Evolutionary conservation across 257 asterid species (phyloP), one percentile per base, ranked within the genome.

Genomic region (Salvia rosmarinus): DNA sequence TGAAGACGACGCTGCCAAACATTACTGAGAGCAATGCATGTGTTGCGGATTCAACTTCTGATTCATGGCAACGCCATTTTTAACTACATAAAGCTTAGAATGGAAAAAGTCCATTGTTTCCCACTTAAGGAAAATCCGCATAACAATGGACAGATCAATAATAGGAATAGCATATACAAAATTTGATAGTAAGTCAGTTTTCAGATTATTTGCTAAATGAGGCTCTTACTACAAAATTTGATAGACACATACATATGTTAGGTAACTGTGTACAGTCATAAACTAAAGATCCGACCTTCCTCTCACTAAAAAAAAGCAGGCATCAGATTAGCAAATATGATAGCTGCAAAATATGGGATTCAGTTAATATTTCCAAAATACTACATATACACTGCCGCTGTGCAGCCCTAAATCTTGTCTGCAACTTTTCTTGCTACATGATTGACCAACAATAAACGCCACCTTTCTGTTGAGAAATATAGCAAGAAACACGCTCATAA

Each of bases 1-100:
- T 56, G 86, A 80, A 19, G 68, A 67, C n/a, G 74, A 64, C 32
- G 74, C 21, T 12, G 19, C 63, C 66, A 72, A 73, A 66, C 65
- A 64, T 28, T 34, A 17, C 3, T 76, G 70, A 72, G 42, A 1
- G 8, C 44, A 39, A 39, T 9, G 43, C 20, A 43, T 8, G 47
- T 50, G 71, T 51, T 4, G 30, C 9, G 9, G 30, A 25, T 65
- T 44, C 39, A 20, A 17, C 54, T 32, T 32, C 30, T 25, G 30
- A 25, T 3, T 25, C 3, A 25, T 25, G 30, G 30, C 30, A 25
- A 1, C 37, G 37, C 37, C 37, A 32, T 32, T 32, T 32, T 32
- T 4, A 32, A 32, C 37, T 32, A 32, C 4, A 32, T 1, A 19
- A 49, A 49, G 56, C 25, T 16, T 1, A 17, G 30, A n/a, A 17